Percentiles rank a stretch among this genome's conserved stretches.
phyloP scores from a whole-genome alignment of 257 asterid genomes.

The Salvia rosmarinus region DNA sequence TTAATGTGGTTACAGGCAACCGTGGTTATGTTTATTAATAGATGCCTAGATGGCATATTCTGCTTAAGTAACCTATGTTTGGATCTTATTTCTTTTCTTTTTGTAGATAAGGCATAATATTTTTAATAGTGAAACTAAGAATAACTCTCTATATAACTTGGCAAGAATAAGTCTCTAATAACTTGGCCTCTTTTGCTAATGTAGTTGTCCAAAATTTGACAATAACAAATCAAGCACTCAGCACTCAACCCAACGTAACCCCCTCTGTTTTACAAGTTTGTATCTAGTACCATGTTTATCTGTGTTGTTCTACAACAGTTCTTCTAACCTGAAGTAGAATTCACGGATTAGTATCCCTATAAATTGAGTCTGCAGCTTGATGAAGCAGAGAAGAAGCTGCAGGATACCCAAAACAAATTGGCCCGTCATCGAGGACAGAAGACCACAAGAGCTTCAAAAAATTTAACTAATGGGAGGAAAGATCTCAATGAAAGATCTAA shows the following conservation, averaged over 20 bases:
- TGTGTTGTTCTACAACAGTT: conserved; percentile 13
- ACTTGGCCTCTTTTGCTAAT: neutral
- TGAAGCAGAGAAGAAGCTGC: conserved; percentile 59
- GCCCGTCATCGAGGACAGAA: conserved; percentile 52
- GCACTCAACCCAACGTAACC: neutral
- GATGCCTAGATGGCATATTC: neutral
- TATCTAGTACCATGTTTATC: conserved; percentile 1
- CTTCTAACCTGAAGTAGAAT: conserved; percentile 20
- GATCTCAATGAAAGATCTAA: conserved; percentile 38
- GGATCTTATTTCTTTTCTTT: neutral
- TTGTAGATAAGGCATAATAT: neutral
- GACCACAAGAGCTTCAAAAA: conserved; percentile 40
- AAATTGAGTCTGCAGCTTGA: conserved; percentile 52
- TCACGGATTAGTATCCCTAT: conserved; percentile 24
- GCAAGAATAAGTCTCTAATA: neutral
- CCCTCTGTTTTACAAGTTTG: neutral
- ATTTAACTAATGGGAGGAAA: conserved; percentile 33
- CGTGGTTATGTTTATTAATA: neutral
- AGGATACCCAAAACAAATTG: conserved; percentile 54
- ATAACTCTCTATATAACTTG: too few relatives aligned
- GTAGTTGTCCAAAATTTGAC: neutral
- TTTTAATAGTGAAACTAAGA: neutral
- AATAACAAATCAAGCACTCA: neutral
- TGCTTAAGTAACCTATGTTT: conserved; percentile 12
- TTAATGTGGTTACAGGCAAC: neutral